Evolutionary conservation across 352 stramenopile species (phyloP).

Genomic region (Thalassiosira livingstoniorum): DNA sequence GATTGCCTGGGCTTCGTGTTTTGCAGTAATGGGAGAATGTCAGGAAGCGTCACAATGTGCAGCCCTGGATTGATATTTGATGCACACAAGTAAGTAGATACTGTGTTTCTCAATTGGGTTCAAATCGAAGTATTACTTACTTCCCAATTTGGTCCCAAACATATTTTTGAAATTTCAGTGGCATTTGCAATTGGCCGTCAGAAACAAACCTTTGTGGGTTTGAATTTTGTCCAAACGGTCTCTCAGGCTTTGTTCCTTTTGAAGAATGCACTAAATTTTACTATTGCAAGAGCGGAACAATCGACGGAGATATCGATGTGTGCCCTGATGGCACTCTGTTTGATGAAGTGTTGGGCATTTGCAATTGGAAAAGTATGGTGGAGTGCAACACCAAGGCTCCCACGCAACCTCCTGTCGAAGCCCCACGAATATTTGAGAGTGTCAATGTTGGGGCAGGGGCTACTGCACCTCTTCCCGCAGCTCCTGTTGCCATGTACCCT

Average conservation of each 20-base stretch:
- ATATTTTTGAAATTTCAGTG: too few relatives aligned
- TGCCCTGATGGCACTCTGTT: slow-evolving; percentile 61
- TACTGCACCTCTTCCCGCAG: neutral
- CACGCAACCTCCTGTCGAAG: neutral
- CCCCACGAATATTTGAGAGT: neutral
- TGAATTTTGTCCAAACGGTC: slow-evolving; percentile 53
- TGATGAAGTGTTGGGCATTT: slow-evolving; percentile 45
- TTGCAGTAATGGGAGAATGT: slow-evolving; percentile 46
- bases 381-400: slow-evolving; percentile 34
- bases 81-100: slow-evolving; percentile 32
- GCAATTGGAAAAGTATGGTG: slow-evolving; percentile 53
- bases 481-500: neutral
- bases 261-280: slow-evolving; percentile 64
- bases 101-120: slow-evolving; percentile 28
- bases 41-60: slow-evolving; percentile 39
- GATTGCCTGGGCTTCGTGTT: slow-evolving; percentile 56
- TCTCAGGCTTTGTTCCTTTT: slow-evolving; percentile 41
- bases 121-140: too few relatives aligned
- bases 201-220: slow-evolving; percentile 60
- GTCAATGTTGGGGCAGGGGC: neutral
- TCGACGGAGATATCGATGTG: slow-evolving; percentile 59
- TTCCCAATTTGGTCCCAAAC: too few relatives aligned
- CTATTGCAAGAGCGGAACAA: slow-evolving; percentile 47
- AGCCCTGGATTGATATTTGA: slow-evolving; percentile 42
- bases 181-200: slow-evolving; percentile 61